Evolutionary conservation across 2,329 filamentous ascomycete genomes (phyloP).

Genomic region (Harringtonia lauricola): DNA sequence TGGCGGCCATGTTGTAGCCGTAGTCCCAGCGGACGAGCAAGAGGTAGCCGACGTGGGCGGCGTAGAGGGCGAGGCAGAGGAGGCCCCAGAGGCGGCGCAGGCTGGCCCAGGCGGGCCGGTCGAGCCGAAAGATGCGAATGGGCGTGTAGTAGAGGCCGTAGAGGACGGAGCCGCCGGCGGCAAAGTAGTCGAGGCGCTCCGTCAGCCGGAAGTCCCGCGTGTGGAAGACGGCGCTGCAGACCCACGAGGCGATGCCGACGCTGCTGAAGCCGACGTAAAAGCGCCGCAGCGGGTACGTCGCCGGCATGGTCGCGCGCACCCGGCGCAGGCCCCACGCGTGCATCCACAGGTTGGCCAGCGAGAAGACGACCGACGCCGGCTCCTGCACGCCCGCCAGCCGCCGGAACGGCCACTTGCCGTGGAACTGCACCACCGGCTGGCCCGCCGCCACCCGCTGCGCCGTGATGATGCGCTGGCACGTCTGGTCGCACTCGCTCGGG

Average conservation of each 20-base stretch:
- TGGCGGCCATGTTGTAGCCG: constrained; percentile 95
- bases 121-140: constrained; percentile 74
- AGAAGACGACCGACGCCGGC: constrained; percentile 88
- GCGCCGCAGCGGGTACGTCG: constrained; percentile 60
- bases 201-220: constrained; percentile 75
- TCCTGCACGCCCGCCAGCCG: constrained; percentile 90
- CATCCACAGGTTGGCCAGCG: constrained; percentile 78
- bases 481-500: constrained; percentile 91
- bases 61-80: constrained; percentile 60
- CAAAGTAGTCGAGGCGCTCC: constrained; percentile 95
- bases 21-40: constrained; percentile 88
- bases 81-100: constrained; percentile 65
- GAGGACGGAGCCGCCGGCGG: constrained; percentile 76
- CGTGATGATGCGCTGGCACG: constrained; percentile 90
- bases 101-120: constrained; percentile 31
- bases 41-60: constrained; percentile 70
- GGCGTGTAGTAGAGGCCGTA: constrained; percentile 84
- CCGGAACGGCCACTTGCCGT: constrained; percentile 97
- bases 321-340: constrained; percentile 68
- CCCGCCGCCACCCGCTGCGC: constrained; percentile 53
- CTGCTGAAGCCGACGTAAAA: constrained; percentile 76
- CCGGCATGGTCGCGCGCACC: constrained; percentile 59
- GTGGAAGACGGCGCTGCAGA: constrained; percentile 85
- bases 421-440: constrained; percentile 74
- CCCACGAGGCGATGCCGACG: constrained; percentile 74